Evolutionary conservation across 306 rosid genomes (phyloP), one percentile per base, ranked within the genome.

Genomic region (Vigna angularis): DNA sequence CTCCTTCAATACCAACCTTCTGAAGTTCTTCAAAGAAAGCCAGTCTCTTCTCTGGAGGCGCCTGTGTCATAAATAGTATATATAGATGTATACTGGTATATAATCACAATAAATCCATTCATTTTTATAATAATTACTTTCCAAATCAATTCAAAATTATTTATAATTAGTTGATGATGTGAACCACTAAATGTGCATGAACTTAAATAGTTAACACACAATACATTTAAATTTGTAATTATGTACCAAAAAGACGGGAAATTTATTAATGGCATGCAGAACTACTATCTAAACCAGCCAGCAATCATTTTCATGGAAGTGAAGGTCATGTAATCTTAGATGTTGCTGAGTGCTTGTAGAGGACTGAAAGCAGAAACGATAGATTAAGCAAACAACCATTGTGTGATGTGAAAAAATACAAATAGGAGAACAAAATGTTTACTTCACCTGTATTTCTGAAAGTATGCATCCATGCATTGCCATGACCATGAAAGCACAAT

Each of bases 401-500:
- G 40, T 4, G 62, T 38, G 45, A 40, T 2, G 45, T 40, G 45
- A 71, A 53, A 8, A 48, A 58, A 44, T 40, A 50, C 15, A 48
- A 58, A 58, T 30, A 64, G 22, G 13, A 47, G 9, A n/a, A 57
- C 28, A 44, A 38, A 64, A 64, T 40, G 49, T 24, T 57, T 16
- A 11, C 28, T 64, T 77, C 58, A 91, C 97, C 94, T 91, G 97
- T 70, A 91, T 91, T 86, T 91, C 97, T 57, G 97, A 88, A 57
- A 91, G 94, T 65, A 91, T 85, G 78, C 92, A 89, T 70, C 97
- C 97, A 73, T 91, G 97, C 97, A 91, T 85, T 26, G 90, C 97
- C 97, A 91, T 91, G 79, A 89, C 90, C 92, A 85, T 89, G 81
- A 88, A 84, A 50, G 97, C 94, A 74, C 97, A 91, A 72, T 89